Base-by-base conservation (phyloP, 139 green algal genomes). In the Volvox reticuliferus region DNA sequence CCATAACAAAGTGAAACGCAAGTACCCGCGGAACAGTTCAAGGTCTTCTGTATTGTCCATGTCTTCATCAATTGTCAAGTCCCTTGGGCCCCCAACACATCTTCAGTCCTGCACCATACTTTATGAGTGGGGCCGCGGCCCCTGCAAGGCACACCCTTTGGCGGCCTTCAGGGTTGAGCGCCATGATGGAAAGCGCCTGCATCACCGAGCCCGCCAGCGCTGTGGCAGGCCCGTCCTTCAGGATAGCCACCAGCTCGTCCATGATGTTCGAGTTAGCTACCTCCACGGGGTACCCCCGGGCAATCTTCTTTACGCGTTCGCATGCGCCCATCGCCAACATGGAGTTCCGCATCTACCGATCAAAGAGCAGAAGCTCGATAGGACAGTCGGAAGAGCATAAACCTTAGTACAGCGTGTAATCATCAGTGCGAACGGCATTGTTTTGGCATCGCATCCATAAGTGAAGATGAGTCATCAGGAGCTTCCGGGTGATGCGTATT, bases 321-420 rank as follows among this genome's bases (percentile, higher is more conserved):
- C 92, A 94, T 28, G 92, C 92, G 22, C 92, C 92, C 62, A 94
- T 76, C 1, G 92, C 92, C 28, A 94, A 79, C 85, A 93, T 91
- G 71, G 37, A 86, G 68, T 78, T 89, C 0, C 88, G 88, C 78
- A 94, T 91, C 91, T 94, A 84, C 28, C 16, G 75, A 55, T 55
- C 44, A 55, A 55, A 9, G 44, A 55, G 44, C 44, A 55, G 44
- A 55, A 14, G 44, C 44, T 55, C 44, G 44, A 55, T 55, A 55
- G 44, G 44, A 55, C 44, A 55, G 44, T 55, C 5, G 44, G 44
- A 55, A 55, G 9, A 55, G 44, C 44, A 55, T 9, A 55, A 55
- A n/a, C n/a, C n/a, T n/a, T n/a, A 55, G 44, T 55, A 55, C 44
- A 55, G 44, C 9, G 44, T 55, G 44, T 55, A 9, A 55, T 55